A percentile compares a stretch with the other conserved stretches of the same genome.
Conservation (phyloP, 139 green algal species). For the Coelastrella sp. region DNA sequence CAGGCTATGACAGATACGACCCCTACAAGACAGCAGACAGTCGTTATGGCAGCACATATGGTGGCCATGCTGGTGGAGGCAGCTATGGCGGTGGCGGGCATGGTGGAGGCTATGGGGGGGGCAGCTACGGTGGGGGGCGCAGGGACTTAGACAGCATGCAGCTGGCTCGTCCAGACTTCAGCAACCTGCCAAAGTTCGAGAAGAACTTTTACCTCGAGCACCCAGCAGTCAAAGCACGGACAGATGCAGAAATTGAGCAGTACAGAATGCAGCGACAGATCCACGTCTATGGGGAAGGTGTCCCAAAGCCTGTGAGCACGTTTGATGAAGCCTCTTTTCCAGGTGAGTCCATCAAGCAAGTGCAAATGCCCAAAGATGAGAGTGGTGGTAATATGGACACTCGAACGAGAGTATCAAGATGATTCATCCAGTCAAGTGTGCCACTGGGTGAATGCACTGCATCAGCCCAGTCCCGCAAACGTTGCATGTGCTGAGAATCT, state of each 20-base stretch:
- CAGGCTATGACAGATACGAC: slow-evolving; percentile 20
- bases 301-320: slow-evolving; percentile 78
- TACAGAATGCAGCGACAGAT: slow-evolving; percentile 80
- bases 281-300: slow-evolving; percentile 76
- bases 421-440: too few species aligned
- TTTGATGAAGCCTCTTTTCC: slow-evolving; percentile 90
- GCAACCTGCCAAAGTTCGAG: slow-evolving; percentile 86
- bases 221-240: slow-evolving; percentile 77
- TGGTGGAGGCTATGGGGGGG: slow-evolving; percentile 49
- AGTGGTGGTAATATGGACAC: too few species aligned
- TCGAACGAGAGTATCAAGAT: too few species aligned
- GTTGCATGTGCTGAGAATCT: too few species aligned
- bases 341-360: slow-evolving; percentile 19
- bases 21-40: slow-evolving; percentile 34
- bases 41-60: slow-evolving; percentile 25
- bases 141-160: slow-evolving; percentile 81
- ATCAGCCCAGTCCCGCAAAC: background rate
- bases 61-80: slow-evolving; percentile 1
- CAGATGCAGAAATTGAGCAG: slow-evolving; percentile 71
- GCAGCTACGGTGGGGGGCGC: slow-evolving; percentile 53
- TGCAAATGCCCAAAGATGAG: too few species aligned
- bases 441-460: background rate
- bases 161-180: slow-evolving; percentile 79
- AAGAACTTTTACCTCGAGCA: slow-evolving; percentile 97
- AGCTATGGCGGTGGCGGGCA: slow-evolving; percentile 41